Conservation (phyloP, 495 filamentous ascomycete species). For the Aspergillus bridgeri region DNA sequence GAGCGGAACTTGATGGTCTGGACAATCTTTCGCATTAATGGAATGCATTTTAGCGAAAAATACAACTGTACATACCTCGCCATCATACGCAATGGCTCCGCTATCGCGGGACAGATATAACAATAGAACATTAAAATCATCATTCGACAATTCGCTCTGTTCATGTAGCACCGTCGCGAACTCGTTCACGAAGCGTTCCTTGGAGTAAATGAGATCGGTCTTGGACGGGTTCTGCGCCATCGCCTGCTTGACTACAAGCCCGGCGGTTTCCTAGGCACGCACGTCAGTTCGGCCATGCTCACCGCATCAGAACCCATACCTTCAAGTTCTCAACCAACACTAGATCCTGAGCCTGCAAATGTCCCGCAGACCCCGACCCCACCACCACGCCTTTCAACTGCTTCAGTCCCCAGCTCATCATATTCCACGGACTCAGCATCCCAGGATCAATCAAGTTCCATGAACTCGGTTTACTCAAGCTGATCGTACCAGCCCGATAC, state of each 20-base stretch:
- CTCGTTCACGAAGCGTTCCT: conserved; percentile 56
- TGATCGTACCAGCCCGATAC: conserved; percentile 59
- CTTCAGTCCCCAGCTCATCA: conserved; percentile 73
- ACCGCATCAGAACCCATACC: conserved; percentile 26
- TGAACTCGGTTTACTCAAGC: conserved; percentile 47
- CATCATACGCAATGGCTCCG: conserved; percentile 59
- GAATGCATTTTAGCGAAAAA: neutral
- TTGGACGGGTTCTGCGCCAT: conserved; percentile 34
- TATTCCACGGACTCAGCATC: conserved; percentile 51
- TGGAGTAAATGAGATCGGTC: conserved; percentile 66
- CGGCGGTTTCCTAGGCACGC: conserved; percentile 40
- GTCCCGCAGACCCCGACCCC: conserved; percentile 29
- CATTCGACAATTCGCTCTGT: conserved; percentile 53
- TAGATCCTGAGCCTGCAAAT: conserved; percentile 39
- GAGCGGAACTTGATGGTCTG: conserved; percentile 72
- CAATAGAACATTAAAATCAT: conserved; percentile 68
- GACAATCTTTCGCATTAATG: conserved; percentile 20
- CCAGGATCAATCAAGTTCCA: conserved; percentile 53
- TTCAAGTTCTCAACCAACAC: conserved; percentile 54
- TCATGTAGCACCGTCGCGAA: conserved; percentile 53
- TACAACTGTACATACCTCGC: conserved; percentile 39
- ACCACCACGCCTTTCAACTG: conserved; percentile 62
- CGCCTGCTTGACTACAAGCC: conserved; percentile 43
- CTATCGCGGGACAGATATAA: conserved; percentile 70
- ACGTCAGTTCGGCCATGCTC: neutral